Evolutionary conservation across 805 yeast species (phyloP).

Genomic region (Lipomyces yamadae): DNA sequence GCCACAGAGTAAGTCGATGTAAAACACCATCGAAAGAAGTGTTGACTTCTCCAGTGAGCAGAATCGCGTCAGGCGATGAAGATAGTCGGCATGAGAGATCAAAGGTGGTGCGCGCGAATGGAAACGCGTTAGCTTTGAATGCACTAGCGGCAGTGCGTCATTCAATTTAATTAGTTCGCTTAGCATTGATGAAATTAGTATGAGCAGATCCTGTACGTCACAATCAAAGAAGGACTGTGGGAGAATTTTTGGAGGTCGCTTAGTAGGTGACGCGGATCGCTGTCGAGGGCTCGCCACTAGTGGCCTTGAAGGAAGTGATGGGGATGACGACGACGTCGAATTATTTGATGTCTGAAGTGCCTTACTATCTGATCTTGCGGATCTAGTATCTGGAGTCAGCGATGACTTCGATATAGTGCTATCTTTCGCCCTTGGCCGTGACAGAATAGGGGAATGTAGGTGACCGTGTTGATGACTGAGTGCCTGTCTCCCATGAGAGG

Average conservation of each 20-base stretch:
- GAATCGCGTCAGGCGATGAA: conserved; percentile 76
- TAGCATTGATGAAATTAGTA: conserved; percentile 78
- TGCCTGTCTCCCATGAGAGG: background rate
- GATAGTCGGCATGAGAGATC: conserved; percentile 77
- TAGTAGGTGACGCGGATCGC: background rate
- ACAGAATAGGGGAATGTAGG: conserved; percentile 1
- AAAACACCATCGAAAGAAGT: conserved; percentile 80
- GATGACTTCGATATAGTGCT: background rate
- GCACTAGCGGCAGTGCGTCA: conserved; percentile 56
- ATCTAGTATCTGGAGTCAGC: background rate
- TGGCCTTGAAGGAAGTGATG: background rate
- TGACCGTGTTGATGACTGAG: background rate
- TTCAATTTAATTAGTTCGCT: conserved; percentile 73
- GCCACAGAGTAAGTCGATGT: conserved; percentile 80
- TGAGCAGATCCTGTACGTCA: conserved; percentile 69
- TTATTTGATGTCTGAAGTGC: background rate
- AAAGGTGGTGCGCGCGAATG: conserved; percentile 93
- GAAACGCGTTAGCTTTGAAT: conserved; percentile 71
- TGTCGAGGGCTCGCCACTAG: background rate
- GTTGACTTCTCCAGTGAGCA: conserved; percentile 86
- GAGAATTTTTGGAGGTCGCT: conserved; percentile 41
- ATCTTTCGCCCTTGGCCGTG: conserved; percentile 3
- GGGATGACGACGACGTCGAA: background rate
- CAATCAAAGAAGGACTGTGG: conserved; percentile 67
- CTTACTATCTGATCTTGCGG: background rate